Evolutionary conservation across 2,329 filamentous ascomycete genomes (phyloP).

Genomic region (Calonectria naviculata): DNA sequence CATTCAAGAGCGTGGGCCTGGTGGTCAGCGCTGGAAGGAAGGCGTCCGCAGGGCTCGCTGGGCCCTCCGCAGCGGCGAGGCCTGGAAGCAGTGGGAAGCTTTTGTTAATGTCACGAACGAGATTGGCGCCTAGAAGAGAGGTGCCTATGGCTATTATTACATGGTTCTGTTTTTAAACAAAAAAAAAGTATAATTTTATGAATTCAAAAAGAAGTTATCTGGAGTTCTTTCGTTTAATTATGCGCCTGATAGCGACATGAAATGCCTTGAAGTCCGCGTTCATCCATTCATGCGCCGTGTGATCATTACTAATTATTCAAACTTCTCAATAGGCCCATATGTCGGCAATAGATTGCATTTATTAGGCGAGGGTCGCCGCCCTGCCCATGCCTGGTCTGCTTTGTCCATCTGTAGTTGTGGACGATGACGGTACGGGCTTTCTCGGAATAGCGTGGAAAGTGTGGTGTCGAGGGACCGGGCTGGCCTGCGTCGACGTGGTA

Average conservation of each 20-base stretch:
- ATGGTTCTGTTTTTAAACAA: too few species aligned
- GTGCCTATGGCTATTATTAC: too few species aligned
- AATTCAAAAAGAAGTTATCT: conserved; percentile 11
- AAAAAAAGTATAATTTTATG: conserved; percentile 15
- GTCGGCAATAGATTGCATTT: background rate
- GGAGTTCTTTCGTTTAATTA: conserved; percentile 8
- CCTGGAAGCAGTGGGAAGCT: conserved; percentile 82
- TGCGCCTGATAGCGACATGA: conserved; percentile 11
- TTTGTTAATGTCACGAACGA: conserved; percentile 87
- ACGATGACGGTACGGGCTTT: conserved; percentile 28
- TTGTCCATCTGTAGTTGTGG: conserved; percentile 18
- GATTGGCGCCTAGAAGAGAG: conserved; percentile 42
- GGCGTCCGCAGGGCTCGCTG: conserved; percentile 88
- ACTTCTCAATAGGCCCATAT: background rate
- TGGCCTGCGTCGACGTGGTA: background rate
- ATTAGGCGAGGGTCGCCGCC: background rate
- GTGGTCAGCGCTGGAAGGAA: conserved; percentile 93
- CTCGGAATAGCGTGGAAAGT: conserved; percentile 28
- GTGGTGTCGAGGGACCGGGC: conserved; percentile 5
- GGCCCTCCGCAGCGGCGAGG: conserved; percentile 87
- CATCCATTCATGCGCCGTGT: conserved; percentile 15
- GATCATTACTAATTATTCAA: conserved; percentile 13
- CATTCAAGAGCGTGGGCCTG: conserved; percentile 84
- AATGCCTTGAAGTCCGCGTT: conserved; percentile 8
- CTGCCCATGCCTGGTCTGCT: conserved; percentile 25